phyloP scores from a whole-genome alignment of 805 yeast genomes.

The Schizosaccharomyces cryophilus region DNA sequence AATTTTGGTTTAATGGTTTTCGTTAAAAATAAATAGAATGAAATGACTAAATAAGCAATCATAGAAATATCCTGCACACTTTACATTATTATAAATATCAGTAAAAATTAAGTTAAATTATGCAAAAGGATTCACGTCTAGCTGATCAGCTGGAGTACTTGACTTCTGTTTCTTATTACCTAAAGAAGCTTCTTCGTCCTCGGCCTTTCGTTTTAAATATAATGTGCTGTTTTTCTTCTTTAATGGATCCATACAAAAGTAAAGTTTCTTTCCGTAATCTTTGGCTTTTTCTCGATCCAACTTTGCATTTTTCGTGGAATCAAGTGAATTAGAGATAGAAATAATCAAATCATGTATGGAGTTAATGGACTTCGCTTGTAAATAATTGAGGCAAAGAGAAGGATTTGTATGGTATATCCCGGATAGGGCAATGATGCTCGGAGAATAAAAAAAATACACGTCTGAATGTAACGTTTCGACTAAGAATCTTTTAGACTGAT shows the following conservation, averaged over 20 bases:
- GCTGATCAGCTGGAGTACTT: background rate
- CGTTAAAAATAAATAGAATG: no score
- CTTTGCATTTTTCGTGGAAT: slow-evolving; percentile 9
- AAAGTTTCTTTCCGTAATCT: slow-evolving; percentile 15
- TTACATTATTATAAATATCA: no score
- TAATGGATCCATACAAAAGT: slow-evolving; percentile 12
- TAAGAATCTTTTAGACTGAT: slow-evolving; percentile 38
- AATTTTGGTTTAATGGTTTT: no score
- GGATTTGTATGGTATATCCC: slow-evolving; percentile 16
- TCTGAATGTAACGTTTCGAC: slow-evolving; percentile 54
- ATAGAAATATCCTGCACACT: no score
- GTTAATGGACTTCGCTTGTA: slow-evolving; percentile 37
- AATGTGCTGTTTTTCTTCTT: slow-evolving; percentile 5
- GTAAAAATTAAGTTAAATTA: background rate
- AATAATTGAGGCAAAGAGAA: background rate
- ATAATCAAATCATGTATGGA: slow-evolving; percentile 42
- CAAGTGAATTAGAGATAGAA: slow-evolving; percentile 28
- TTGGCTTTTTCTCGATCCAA: slow-evolving; percentile 10
- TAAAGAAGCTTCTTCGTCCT: background rate
- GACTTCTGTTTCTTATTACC: background rate
- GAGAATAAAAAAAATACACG: slow-evolving; percentile 54
- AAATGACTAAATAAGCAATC: no score
- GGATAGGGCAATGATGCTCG: slow-evolving; percentile 88
- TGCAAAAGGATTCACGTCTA: background rate
- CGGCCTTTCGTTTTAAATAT: slow-evolving; percentile 6